These are phyloP conservation scores for Xylaria sp. DNA, from an alignment of 2,329 filamentous ascomycete species.

Conservation along the genomic window DNA sequence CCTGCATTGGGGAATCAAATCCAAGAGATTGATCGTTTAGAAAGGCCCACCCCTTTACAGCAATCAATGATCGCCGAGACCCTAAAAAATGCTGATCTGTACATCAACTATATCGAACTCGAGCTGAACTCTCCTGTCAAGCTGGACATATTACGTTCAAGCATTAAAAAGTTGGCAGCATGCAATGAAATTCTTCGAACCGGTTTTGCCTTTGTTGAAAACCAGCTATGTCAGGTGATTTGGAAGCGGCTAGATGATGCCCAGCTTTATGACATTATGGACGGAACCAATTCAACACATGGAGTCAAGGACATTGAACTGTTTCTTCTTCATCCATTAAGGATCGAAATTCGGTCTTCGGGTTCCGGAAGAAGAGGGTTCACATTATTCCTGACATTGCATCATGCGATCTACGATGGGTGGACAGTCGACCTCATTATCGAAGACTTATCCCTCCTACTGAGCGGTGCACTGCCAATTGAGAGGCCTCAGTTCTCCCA, in stretches of 20 bases:
- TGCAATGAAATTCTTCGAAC: slow-evolving; percentile 77
- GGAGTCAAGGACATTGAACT: slow-evolving; percentile 52
- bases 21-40: slow-evolving; percentile 55
- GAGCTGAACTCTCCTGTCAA: slow-evolving; percentile 57
- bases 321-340: slow-evolving; percentile 67
- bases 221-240: slow-evolving; percentile 70
- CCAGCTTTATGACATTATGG: slow-evolving; percentile 56
- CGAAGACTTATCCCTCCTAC: slow-evolving; percentile 69
- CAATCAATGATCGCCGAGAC: slow-evolving; percentile 85
- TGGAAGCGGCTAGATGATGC: slow-evolving; percentile 63
- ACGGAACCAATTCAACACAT: slow-evolving; percentile 48
- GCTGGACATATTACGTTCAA: slow-evolving; percentile 56
- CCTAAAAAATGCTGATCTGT: slow-evolving; percentile 65
- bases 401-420: slow-evolving; percentile 92
- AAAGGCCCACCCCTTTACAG: slow-evolving; percentile 78
- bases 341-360: slow-evolving; percentile 62
- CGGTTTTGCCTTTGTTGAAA: slow-evolving; percentile 71
- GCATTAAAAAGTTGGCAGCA: slow-evolving; percentile 61
- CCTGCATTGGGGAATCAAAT: slow-evolving; percentile 34
- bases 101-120: slow-evolving; percentile 82
- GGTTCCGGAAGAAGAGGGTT: slow-evolving; percentile 39
- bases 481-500: slow-evolving; percentile 69
- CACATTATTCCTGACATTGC: slow-evolving; percentile 67
- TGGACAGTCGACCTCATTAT: slow-evolving; percentile 86
- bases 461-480: slow-evolving; percentile 50